phyloP scores from a whole-genome alignment of 192 early-diverging fungal species.

The Coemansia sp. region DNA sequence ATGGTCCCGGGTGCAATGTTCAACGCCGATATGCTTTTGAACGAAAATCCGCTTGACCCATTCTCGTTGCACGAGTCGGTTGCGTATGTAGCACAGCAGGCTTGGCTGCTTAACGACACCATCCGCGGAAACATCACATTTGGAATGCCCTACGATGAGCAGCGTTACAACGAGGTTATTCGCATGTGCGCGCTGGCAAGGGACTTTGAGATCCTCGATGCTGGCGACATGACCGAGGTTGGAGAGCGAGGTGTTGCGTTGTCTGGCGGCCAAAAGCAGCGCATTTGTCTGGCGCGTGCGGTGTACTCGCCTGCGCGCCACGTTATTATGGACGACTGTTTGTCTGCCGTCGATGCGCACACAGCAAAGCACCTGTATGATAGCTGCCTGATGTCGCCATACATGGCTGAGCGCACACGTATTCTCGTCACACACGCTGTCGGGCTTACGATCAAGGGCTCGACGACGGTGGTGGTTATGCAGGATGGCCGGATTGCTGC shows the following conservation, averaged over 20 bases:
- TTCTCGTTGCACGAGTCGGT: conserved; percentile 50
- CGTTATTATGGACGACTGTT: conserved; percentile 83
- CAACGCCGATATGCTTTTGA: conserved; percentile 60
- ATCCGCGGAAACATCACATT: conserved; percentile 89
- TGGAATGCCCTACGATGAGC: conserved; percentile 69
- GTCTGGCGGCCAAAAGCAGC: conserved; percentile 85
- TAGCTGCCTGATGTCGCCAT: conserved; percentile 65
- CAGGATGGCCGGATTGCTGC: conserved; percentile 64
- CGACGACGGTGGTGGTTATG: conserved; percentile 61
- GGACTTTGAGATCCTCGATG: conserved; percentile 82
- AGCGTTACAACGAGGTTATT: conserved; percentile 76
- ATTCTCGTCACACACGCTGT: conserved; percentile 94
- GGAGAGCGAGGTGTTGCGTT: conserved; percentile 86
- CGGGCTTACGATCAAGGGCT: conserved; percentile 62
- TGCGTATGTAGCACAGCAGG: conserved; percentile 86
- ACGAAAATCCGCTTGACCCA: conserved; percentile 13
- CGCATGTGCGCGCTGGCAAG: conserved; percentile 78
- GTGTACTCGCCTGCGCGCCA: conserved; percentile 72
- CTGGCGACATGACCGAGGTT: conserved; percentile 90
- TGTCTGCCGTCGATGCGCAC: conserved; percentile 96
- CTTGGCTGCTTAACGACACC: conserved; percentile 72
- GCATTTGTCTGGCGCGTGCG: conserved; percentile 84
- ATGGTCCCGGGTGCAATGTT: conserved; percentile 55
- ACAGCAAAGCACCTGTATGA: conserved; percentile 85
- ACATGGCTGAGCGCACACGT: conserved; percentile 73